Conservation (phyloP, 1,284 basidiomycete species). For the Apiotrichum siamense region DNA sequence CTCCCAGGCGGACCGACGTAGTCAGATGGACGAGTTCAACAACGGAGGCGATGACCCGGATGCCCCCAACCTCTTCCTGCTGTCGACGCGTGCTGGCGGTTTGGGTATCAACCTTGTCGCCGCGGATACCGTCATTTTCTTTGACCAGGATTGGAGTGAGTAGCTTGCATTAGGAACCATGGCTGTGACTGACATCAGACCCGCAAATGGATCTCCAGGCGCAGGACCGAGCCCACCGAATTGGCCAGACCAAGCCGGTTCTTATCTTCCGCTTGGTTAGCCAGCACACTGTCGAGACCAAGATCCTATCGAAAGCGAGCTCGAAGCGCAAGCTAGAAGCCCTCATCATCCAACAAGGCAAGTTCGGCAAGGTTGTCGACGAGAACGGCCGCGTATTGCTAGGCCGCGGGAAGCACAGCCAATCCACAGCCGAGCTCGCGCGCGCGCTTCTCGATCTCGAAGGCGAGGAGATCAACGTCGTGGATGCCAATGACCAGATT, state of each 20-base stretch:
- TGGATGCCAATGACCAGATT: constrained; percentile 67
- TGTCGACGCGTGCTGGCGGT: constrained; percentile 89
- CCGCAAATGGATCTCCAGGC: constrained; percentile 96
- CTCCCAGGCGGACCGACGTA: constrained; percentile 66
- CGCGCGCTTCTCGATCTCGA: constrained; percentile 73
- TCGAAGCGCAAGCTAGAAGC: constrained; percentile 87
- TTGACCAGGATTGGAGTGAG: constrained; percentile 88
- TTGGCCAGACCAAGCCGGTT: constrained; percentile 84
- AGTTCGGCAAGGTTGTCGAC: constrained; percentile 59
- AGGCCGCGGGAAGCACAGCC: constrained; percentile 29
- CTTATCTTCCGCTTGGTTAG: constrained; percentile 82
- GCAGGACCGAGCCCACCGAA: constrained; percentile 90
- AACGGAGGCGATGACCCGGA: constrained; percentile 58
- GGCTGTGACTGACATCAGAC: constrained; percentile 51
- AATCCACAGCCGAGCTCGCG: constrained; percentile 69
- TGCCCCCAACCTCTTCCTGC: constrained; percentile 73
- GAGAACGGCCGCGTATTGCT: constrained; percentile 54
- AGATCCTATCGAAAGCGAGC: constrained; percentile 79
- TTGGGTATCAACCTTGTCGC: constrained; percentile 86
- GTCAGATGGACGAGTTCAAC: constrained; percentile 82
- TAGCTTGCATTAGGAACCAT: constrained; percentile 6
- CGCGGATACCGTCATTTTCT: constrained; percentile 92
- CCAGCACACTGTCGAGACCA: constrained; percentile 82
- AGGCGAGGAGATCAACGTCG: constrained; percentile 83
- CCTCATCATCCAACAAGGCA: constrained; percentile 86